Evolutionary conservation across 2,329 filamentous ascomycete species (phyloP).

Genomic region (Juglanconis sp.): DNA sequence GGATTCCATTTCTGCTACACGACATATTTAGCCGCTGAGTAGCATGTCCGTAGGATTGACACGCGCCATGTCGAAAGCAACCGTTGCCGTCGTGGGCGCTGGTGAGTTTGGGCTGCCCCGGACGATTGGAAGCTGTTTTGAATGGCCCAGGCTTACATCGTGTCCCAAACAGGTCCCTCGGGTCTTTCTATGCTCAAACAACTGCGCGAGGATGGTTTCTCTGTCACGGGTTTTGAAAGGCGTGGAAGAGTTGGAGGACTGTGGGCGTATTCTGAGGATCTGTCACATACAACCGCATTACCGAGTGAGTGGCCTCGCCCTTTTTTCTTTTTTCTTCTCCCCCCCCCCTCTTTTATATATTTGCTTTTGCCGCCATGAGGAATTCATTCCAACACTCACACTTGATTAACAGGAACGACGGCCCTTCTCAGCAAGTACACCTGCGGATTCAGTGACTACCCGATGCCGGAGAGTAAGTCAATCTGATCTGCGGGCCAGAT

Average conservation of each 20-base stretch:
- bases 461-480: conserved; percentile 28
- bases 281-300: conserved; percentile 32
- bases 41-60: not conserved
- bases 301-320: conserved; percentile 20
- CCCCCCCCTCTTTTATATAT: too few species aligned
- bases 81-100: conserved; percentile 14
- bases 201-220: conserved; percentile 41
- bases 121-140: not conserved
- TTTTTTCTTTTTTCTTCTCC: not conserved
- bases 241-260: conserved; percentile 39
- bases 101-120: not conserved
- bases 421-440: conserved; percentile 19
- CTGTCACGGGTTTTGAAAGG: conserved; percentile 41
- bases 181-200: conserved; percentile 35
- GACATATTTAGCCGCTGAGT: not conserved
- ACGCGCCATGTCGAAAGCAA: conserved; percentile 6
- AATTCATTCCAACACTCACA: conserved; percentile 17
- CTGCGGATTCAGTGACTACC: conserved; percentile 35
- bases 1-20: not conserved
- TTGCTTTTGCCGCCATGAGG: too few species aligned
- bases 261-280: conserved; percentile 39
- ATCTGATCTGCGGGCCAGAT: not conserved
- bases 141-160: not conserved
- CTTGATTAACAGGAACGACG: not conserved
- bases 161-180: conserved; percentile 1